phyloP scores from a whole-genome alignment of 2,329 filamentous ascomycete species.

The Colletotrichum eleusines region DNA sequence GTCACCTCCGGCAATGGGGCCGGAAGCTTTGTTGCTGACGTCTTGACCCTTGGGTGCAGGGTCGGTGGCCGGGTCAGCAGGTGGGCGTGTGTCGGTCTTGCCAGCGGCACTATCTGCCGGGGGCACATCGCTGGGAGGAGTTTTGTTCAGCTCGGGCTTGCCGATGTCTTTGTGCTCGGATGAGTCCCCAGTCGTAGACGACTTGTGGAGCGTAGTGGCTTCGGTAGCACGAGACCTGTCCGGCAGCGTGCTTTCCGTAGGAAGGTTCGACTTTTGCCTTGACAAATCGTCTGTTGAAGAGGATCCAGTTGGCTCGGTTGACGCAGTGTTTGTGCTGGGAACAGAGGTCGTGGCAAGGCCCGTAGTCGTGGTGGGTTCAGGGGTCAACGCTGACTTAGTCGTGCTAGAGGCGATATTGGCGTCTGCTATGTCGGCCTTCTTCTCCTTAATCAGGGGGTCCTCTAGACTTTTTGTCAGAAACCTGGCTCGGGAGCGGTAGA shows the following conservation, averaged over 20 bases:
- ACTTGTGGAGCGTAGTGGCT: neutral
- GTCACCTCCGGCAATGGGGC: constrained; percentile 50
- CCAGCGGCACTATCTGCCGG: constrained; percentile 44
- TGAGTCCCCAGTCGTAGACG: neutral
- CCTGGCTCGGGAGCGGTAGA: too few relatives aligned
- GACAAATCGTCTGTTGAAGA: neutral
- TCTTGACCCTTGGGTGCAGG: constrained; percentile 52
- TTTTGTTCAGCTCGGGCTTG: constrained; percentile 42
- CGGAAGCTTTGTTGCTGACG: constrained; percentile 49
- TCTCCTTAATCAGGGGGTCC: constrained; percentile 23
- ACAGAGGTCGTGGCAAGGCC: neutral
- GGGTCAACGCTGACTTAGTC: neutral
- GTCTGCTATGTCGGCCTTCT: constrained; percentile 20
- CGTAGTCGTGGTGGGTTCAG: neutral
- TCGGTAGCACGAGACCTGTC: constrained; percentile 7
- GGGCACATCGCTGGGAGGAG: constrained; percentile 43
- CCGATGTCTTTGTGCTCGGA: constrained; percentile 40
- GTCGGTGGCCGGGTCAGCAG: constrained; percentile 52
- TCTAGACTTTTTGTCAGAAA: constrained; percentile 14
- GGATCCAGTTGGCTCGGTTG: neutral
- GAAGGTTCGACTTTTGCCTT: neutral
- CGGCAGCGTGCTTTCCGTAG: neutral
- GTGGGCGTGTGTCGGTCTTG: constrained; percentile 57
- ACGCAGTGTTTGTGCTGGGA: constrained; percentile 11
- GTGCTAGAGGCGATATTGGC: neutral